Evolutionary conservation across 805 yeast species (phyloP).

Genomic region (Kodamaea neixiangensis): DNA sequence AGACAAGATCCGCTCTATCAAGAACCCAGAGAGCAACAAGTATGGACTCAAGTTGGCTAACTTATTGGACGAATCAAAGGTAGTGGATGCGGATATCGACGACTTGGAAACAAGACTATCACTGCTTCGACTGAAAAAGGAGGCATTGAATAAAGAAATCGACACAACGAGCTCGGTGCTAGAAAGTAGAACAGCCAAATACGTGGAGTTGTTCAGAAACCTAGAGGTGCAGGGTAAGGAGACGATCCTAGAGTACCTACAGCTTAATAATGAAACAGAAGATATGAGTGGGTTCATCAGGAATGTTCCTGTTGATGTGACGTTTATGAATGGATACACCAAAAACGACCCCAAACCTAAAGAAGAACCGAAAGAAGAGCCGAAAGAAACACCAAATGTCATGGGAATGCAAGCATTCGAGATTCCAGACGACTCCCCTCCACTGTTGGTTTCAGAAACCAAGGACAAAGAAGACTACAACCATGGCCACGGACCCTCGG

Average conservation of each 20-base stretch:
- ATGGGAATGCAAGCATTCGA: constrained; percentile 25
- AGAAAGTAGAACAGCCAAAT: constrained; percentile 49
- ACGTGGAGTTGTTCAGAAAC: constrained; percentile 40
- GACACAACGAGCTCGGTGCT: constrained; percentile 49
- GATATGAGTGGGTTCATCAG: constrained; percentile 20
- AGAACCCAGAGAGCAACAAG: constrained; percentile 35
- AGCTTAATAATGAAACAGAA: constrained; percentile 21
- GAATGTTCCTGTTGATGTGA: constrained; percentile 28
- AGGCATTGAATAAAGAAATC: constrained; percentile 38
- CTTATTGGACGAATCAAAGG: constrained; percentile 33
- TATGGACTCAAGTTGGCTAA: constrained; percentile 44
- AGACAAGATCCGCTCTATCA: constrained; percentile 37
- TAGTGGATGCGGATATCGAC: constrained; percentile 39
- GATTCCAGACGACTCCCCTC: constrained; percentile 12
- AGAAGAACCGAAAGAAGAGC: background rate
- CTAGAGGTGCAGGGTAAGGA: constrained; percentile 40
- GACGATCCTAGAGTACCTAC: constrained; percentile 31
- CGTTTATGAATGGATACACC: constrained; percentile 19
- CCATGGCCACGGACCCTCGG: constrained; percentile 27
- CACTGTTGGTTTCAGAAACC: background rate
- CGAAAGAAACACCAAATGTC: constrained; percentile 5
- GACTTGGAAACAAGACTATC: constrained; percentile 37
- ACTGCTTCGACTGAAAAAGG: constrained; percentile 35
- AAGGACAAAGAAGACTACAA: constrained; percentile 11
- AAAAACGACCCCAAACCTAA: background rate